Evolutionary conservation across 2,329 filamentous ascomycete species (phyloP).

Genomic region (Bertia moriformis): DNA sequence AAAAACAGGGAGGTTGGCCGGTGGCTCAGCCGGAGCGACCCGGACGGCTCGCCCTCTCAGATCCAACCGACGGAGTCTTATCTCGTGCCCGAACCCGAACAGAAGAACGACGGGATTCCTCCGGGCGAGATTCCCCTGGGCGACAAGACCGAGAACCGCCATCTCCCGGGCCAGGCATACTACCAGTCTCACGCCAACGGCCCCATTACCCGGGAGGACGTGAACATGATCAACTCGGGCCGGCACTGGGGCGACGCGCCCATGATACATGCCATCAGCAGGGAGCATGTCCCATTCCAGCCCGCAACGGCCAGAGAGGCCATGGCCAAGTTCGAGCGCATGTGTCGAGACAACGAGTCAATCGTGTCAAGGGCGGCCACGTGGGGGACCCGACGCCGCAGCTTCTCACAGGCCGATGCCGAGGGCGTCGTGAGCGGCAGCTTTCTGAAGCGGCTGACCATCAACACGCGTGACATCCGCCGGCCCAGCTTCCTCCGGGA

Average conservation of each 20-base stretch:
- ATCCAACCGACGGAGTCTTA: conserved; percentile 10
- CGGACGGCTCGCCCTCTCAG: too few species aligned
- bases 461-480: conserved; percentile 30
- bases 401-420: conserved; percentile 43
- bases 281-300: conserved; percentile 20
- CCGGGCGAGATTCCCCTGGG: conserved; percentile 32
- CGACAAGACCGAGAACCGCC: conserved; percentile 31
- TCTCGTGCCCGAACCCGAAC: conserved; percentile 12
- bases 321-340: conserved; percentile 33
- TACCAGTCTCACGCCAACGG: conserved; percentile 21
- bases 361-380: conserved; percentile 51
- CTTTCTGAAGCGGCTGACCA: conserved; percentile 46
- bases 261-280: conserved; percentile 26
- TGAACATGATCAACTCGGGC: conserved; percentile 30
- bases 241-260: conserved; percentile 35
- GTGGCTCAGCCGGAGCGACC: conserved; percentile 28
- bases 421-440: conserved; percentile 43
- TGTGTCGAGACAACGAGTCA: conserved; percentile 40
- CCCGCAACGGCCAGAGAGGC: conserved; percentile 36
- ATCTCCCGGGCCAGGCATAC: conserved; percentile 33
- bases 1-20: conserved; percentile 32
- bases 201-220: conserved; percentile 27
- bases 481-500: conserved; percentile 38
- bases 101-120: conserved; percentile 20
- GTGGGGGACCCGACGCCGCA: conserved; percentile 54